phyloP scores from a whole-genome alignment of 768 basidiomycete species.

The Sporobolomyces phaffii region DNA sequence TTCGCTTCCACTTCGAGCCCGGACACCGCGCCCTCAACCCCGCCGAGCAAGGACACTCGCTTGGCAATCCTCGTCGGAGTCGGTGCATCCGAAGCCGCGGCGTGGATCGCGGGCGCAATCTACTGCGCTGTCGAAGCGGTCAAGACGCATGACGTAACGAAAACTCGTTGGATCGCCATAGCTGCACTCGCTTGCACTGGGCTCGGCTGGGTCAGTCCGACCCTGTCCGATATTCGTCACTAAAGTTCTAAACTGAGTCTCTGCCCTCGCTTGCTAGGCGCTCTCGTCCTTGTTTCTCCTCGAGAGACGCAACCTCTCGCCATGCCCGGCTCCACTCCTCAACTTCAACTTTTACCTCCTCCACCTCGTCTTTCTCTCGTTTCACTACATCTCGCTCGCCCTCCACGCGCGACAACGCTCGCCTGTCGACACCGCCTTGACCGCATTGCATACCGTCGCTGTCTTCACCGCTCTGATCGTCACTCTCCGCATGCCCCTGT shows the following conservation, averaged over 20 bases:
- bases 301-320: neutral
- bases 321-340: constrained; percentile 1
- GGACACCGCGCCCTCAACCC: neutral
- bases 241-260: no score
- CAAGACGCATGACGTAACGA: neutral
- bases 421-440: neutral
- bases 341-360: constrained; percentile 24
- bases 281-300: constrained; percentile 7
- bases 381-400: neutral
- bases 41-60: neutral
- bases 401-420: neutral
- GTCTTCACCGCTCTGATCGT: neutral
- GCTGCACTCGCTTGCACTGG: neutral
- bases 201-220: no score
- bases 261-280: no score
- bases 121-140: neutral
- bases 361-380: constrained; percentile 5
- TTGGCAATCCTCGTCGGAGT: neutral
- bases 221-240: no score
- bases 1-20: neutral
- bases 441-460: neutral
- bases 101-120: neutral
- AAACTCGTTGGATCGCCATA: neutral
- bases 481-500: constrained; percentile 17
- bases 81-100: neutral